These are phyloP conservation scores for Penicillium sp. DNA, from an alignment of 2,329 filamentous ascomycete genomes.

Conservation along the genomic window DNA sequence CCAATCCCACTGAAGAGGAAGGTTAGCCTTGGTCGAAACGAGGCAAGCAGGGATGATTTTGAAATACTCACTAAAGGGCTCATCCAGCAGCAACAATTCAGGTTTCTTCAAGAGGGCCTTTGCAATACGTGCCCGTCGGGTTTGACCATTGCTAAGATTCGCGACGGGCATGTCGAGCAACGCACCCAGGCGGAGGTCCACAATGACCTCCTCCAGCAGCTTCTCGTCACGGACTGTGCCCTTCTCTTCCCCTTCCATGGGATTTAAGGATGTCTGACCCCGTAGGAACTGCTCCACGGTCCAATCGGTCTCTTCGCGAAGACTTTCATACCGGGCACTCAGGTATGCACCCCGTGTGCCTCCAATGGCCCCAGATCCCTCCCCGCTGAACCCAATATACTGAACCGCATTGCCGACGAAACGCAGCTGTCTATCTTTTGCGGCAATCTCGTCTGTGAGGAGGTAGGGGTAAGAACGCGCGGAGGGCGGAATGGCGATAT, in stretches of 20 bases:
- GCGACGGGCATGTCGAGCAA: conserved; percentile 81
- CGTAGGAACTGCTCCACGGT: conserved; percentile 78
- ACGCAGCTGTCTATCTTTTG: conserved; percentile 55
- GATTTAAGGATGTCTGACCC: conserved; percentile 83
- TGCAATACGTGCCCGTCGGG: conserved; percentile 82
- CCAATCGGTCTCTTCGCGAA: conserved; percentile 85
- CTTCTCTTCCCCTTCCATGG: conserved; percentile 59
- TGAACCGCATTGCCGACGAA: conserved; percentile 72
- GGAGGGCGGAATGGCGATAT: conserved; percentile 74
- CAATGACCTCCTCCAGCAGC: conserved; percentile 66
- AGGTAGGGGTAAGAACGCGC: conserved; percentile 81
- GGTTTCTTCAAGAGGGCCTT: conserved; percentile 79
- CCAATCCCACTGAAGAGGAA: conserved; percentile 71
- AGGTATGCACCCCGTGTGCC: conserved; percentile 73
- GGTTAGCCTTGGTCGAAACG: conserved; percentile 15
- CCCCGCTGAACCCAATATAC: conserved; percentile 88
- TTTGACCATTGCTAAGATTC: conserved; percentile 93
- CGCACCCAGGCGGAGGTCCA: conserved; percentile 69
- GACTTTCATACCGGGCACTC: conserved; percentile 86
- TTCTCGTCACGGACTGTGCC: conserved; percentile 55
- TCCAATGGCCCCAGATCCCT: conserved; percentile 58
- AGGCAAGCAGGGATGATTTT: conserved; percentile 3
- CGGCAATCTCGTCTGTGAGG: conserved; percentile 62
- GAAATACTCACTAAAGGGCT: conserved; percentile 74
- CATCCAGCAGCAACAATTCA: conserved; percentile 83